These are phyloP conservation scores for Bothriochloa decipiens DNA, from an alignment of 176 grass and related monocot genomes.

Conservation along the genomic window DNA sequence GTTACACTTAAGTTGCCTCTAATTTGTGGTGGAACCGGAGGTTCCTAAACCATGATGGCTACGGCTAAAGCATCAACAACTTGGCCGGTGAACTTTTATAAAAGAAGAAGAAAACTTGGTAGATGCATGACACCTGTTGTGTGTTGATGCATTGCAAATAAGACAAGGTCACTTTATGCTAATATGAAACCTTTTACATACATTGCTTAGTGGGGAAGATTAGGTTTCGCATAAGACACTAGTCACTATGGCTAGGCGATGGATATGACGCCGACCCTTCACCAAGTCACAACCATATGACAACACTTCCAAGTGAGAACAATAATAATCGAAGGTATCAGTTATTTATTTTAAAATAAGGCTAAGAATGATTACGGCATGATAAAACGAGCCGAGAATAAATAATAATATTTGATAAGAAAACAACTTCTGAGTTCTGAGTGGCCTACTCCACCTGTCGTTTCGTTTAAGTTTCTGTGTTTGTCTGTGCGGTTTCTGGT, in stretches of 20 bases:
- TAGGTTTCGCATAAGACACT: background rate
- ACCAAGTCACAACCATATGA: background rate
- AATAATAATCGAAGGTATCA: too few species aligned
- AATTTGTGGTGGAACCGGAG: background rate
- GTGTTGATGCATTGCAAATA: background rate
- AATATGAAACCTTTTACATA: background rate
- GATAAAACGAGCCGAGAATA: too few species aligned
- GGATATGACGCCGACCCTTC: background rate
- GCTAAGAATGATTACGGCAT: too few species aligned
- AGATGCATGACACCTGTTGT: background rate
- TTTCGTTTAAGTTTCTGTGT: too few species aligned
- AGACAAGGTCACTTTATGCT: background rate
- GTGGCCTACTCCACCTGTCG: too few species aligned
- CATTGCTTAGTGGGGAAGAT: background rate
- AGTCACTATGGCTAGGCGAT: background rate
- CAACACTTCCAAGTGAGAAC: background rate
- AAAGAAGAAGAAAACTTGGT: background rate
- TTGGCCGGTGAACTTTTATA: background rate
- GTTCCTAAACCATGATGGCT: background rate
- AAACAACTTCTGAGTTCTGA: too few species aligned
- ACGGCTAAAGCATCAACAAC: background rate
- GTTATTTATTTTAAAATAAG: too few species aligned
- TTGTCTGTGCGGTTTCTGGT: too few species aligned
- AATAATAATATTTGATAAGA: too few species aligned
- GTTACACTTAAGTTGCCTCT: background rate